These are phyloP conservation scores for Lojkania enalia DNA, from an alignment of 2,329 filamentous ascomycete species.

Conservation along the genomic window DNA sequence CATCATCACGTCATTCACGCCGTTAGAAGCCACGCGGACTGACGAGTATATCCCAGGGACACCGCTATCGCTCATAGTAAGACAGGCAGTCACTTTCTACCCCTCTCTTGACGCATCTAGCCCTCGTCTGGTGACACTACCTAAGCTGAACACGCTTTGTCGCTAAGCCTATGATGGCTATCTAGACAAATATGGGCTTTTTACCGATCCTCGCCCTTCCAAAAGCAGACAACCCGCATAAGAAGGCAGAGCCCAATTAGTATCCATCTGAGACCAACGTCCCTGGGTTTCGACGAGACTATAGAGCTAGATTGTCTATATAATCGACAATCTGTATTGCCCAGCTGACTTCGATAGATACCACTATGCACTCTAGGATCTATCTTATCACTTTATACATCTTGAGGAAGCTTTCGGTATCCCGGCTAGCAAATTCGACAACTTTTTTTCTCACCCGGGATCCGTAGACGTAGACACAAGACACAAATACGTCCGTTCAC, in stretches of 20 bases:
- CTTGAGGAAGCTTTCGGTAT: conserved; percentile 60
- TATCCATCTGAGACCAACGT: conserved; percentile 36
- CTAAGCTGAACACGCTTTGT: too few relatives aligned
- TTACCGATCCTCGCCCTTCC: conserved; percentile 57
- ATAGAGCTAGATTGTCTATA: conserved; percentile 21
- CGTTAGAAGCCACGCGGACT: conserved; percentile 8
- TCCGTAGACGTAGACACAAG: conserved; percentile 2
- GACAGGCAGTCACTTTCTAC: conserved; percentile 1
- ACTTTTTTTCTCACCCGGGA: conserved; percentile 55
- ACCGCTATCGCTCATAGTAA: not conserved
- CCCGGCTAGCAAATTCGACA: conserved; percentile 52
- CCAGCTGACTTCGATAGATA: conserved; percentile 43
- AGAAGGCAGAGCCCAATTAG: conserved; percentile 46
- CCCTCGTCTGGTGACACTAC: not conserved
- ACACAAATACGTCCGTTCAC: conserved; percentile 36
- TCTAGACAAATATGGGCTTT: not conserved
- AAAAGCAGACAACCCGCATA: conserved; percentile 41
- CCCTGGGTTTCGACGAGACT: conserved; percentile 37
- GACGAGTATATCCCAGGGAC: not conserved
- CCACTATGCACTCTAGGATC: conserved; percentile 53
- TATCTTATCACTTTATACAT: conserved; percentile 59
- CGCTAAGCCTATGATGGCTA: not conserved
- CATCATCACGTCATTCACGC: conserved; percentile 13
- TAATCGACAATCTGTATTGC: not conserved
- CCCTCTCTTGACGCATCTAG: not conserved